Conservation (phyloP, 441 rosid species). For the Erysimum pusillum region DNA sequence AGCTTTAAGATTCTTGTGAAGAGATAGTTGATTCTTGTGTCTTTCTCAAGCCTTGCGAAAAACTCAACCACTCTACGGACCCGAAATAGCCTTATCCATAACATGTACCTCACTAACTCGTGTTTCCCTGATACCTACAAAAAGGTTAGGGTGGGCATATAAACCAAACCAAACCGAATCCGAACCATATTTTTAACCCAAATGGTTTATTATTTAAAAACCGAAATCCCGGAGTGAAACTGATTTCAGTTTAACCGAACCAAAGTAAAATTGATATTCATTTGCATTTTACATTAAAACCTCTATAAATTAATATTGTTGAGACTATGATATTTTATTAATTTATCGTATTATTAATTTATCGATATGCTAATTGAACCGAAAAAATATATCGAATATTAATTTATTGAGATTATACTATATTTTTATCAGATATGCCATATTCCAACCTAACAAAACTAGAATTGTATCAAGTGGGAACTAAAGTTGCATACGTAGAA, state of each 20-base stretch:
- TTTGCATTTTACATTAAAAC: no score
- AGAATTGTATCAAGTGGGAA: not conserved
- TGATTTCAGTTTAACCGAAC: not conserved
- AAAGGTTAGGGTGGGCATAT: not conserved
- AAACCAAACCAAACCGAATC: not conserved
- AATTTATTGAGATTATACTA: no score
- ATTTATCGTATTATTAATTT: no score
- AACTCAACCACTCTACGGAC: constrained; percentile 67
- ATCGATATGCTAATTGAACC: no score
- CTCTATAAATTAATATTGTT: no score
- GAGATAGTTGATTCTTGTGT: constrained; percentile 84
- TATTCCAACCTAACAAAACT: not conserved
- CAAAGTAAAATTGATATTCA: not conserved
- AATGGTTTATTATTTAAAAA: not conserved
- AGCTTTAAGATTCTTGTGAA: constrained; percentile 92
- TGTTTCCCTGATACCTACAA: constrained; percentile 65
- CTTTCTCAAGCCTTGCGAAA: constrained; percentile 79
- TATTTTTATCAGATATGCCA: no score
- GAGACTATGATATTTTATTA: no score
- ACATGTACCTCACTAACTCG: constrained; percentile 82
- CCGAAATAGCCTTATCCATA: constrained; percentile 87
- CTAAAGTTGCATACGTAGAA: not conserved
- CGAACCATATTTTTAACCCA: not conserved
- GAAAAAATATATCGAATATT: no score
- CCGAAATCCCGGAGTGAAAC: not conserved